Evolutionary conservation across 2,329 filamentous ascomycete species (phyloP).

Genomic region (Diaporthe amygdali): DNA sequence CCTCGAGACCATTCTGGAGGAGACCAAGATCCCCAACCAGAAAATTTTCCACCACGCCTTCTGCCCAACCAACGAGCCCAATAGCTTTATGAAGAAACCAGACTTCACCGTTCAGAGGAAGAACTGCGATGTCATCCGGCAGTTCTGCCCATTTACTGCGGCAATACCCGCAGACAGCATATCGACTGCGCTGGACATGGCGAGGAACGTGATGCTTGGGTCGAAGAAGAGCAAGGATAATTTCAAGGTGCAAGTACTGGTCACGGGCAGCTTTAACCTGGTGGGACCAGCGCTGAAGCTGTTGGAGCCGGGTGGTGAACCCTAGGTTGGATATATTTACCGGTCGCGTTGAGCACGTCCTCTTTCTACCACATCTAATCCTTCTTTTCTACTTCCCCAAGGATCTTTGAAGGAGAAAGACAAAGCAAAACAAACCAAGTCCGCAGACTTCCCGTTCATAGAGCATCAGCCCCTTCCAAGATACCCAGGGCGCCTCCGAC

Average conservation of each 20-base stretch:
- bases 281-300: conserved; percentile 61
- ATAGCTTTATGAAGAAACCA: conserved; percentile 11
- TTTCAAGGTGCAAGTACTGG: conserved; percentile 39
- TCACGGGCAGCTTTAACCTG: conserved; percentile 69
- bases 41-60: conserved; percentile 26
- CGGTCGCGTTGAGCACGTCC: conserved; percentile 24
- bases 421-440: not conserved
- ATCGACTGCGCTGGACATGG: conserved; percentile 18
- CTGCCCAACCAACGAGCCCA: conserved; percentile 22
- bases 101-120: conserved; percentile 22
- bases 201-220: conserved; percentile 9
- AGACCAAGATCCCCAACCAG: conserved; percentile 39
- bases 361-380: not conserved
- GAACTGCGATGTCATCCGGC: conserved; percentile 21
- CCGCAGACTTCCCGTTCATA: conserved; percentile 17
- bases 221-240: conserved; percentile 20
- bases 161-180: conserved; percentile 18
- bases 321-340: conserved; percentile 25
- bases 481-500: conserved; percentile 46
- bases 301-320: conserved; percentile 42
- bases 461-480: conserved; percentile 34
- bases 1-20: conserved; percentile 56
- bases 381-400: not conserved
- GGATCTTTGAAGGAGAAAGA: not conserved
- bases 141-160: conserved; percentile 20